Evolutionary conservation across 208 protist genomes (phyloP).

Genomic region (Trypanosoma avium): DNA sequence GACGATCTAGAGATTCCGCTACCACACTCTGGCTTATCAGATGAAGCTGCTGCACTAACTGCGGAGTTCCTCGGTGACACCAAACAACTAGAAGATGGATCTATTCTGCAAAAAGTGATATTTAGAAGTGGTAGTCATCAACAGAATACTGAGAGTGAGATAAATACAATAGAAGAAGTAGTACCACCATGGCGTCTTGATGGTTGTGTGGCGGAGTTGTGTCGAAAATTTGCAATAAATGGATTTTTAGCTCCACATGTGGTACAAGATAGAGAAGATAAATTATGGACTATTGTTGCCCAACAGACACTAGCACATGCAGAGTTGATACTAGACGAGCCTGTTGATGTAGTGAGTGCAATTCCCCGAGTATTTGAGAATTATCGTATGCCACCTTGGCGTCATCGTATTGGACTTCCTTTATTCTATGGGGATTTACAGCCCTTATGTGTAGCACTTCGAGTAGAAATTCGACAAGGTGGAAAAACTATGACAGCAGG

Average conservation of each 20-base stretch:
- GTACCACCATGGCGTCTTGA: conserved; percentile 71
- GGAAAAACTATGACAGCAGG: conserved; percentile 40
- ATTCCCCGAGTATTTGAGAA: conserved; percentile 39
- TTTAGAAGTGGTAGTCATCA: conserved; percentile 4
- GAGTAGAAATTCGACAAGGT: conserved; percentile 68
- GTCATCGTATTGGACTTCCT: conserved; percentile 63
- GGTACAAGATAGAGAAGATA: not conserved
- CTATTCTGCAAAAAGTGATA: conserved; percentile 2
- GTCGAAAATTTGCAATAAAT: conserved; percentile 23
- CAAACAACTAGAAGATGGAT: conserved; percentile 13
- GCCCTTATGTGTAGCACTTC: conserved; percentile 53
- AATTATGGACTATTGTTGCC: conserved; percentile 41
- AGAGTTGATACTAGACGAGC: conserved; percentile 42
- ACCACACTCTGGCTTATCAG: not conserved
- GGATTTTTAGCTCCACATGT: conserved; percentile 7
- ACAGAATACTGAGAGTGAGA: too few relatives aligned
- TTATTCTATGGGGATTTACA: conserved; percentile 19
- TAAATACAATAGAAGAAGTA: conserved; percentile 14
- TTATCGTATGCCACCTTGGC: conserved; percentile 77
- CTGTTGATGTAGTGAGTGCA: conserved; percentile 62
- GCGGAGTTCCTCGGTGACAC: conserved; percentile 1
- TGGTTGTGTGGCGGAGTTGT: conserved; percentile 45
- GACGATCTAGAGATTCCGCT: not conserved
- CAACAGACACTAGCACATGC: conserved; percentile 51
- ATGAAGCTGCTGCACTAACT: not conserved